Conservation (phyloP, 192 early-diverging fungal genomes). For the Funneliformis mosseae region DNA sequence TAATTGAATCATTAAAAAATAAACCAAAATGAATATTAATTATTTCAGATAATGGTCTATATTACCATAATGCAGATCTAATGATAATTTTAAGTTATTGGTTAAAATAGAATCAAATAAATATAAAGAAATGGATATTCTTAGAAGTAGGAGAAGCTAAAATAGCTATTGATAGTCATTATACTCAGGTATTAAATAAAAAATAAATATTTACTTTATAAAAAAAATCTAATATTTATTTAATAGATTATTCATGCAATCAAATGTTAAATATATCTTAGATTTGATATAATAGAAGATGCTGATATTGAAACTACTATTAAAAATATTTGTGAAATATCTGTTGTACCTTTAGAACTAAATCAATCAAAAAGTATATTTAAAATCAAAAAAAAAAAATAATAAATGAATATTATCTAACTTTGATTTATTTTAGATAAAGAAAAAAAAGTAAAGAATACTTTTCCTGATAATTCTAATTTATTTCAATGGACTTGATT, state of each 20-base stretch:
- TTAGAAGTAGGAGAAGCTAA: neutral
- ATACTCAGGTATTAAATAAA: neutral
- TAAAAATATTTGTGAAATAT: no score
- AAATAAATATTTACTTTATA: neutral
- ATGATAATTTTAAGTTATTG: neutral
- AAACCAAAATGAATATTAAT: neutral
- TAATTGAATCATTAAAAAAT: neutral
- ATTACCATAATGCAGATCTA: constrained; percentile 12
- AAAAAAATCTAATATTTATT: neutral
- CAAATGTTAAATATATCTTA: neutral
- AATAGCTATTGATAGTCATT: neutral
- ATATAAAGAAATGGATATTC: constrained; percentile 3
- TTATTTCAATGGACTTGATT: no score
- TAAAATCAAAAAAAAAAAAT: neutral
- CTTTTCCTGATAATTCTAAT: no score
- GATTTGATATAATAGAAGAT: neutral
- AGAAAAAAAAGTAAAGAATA: neutral
- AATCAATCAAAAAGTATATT: neutral
- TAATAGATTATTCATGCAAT: neutral
- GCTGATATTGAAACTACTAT: no score
- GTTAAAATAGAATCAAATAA: constrained; percentile 1
- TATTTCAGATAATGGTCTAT: constrained; percentile 9
- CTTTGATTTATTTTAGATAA: neutral
- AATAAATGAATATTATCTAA: neutral
- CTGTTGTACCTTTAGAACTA: neutral